Conservation (phyloP, 805 yeast genomes). For the Lipomyces chichibuensis region DNA sequence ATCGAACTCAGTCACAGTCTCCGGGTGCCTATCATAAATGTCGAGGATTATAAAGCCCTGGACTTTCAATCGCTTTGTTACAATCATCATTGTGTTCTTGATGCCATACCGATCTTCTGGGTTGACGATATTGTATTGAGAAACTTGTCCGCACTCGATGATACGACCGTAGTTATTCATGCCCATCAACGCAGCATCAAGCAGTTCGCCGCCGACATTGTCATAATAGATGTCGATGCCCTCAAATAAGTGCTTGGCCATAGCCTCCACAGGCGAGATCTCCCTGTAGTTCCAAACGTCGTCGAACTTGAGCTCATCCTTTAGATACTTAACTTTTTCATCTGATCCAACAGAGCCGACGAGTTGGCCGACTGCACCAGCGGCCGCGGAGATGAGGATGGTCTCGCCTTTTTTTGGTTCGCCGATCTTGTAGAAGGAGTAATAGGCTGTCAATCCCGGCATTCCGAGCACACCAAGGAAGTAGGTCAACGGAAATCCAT, state of each 20-base stretch:
- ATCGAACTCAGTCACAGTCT: conserved; percentile 39
- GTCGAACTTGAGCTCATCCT: conserved; percentile 58
- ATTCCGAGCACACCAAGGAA: conserved; percentile 57
- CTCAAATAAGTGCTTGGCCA: conserved; percentile 49
- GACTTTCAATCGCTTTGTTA: conserved; percentile 55
- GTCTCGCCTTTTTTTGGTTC: conserved; percentile 51
- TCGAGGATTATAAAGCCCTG: conserved; percentile 60
- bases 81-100: conserved; percentile 50
- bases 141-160: conserved; percentile 65
- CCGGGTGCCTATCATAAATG: conserved; percentile 37
- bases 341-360: conserved; percentile 65
- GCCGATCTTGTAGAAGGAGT: conserved; percentile 57
- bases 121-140: conserved; percentile 56
- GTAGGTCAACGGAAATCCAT: conserved; percentile 40
- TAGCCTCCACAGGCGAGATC: conserved; percentile 46
- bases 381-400: conserved; percentile 63
- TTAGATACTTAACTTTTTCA: conserved; percentile 58
- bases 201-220: conserved; percentile 64
- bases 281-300: conserved; percentile 57
- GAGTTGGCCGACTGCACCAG: conserved; percentile 73
- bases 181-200: conserved; percentile 51
- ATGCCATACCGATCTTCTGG: conserved; percentile 43
- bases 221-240: conserved; percentile 60
- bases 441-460: conserved; percentile 65
- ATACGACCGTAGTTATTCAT: conserved; percentile 47